Evolutionary conservation across 306 rosid genomes (phyloP), one percentile per base, ranked within the genome.

Genomic region (Begonia peltatifolia): DNA sequence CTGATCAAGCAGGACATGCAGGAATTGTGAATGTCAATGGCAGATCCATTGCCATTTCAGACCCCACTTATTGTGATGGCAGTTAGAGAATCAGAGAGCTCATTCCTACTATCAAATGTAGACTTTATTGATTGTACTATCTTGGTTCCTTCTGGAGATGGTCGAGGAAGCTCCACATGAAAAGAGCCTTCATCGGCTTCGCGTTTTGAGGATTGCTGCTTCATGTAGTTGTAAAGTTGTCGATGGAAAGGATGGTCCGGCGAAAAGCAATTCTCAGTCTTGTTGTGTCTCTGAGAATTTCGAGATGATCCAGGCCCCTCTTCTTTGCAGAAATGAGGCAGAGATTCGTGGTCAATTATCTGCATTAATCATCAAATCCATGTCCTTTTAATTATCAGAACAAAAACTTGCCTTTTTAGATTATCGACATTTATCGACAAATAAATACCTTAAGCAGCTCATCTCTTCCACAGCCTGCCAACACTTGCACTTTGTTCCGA

Each of bases 331-430:
- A 85, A 89, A 71, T 83, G 94, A 25, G 97, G 97, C 43, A 90
- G 90, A 55, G 90, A 77, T 20, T 66, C 52, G 63, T 80, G 74
- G 61, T 90, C 97, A 90, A 90, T 90, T 71, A 90, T 76, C 97
- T 90, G 60, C 79, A 82, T 41, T 11, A 48, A 48, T 46, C 62
- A 57, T 63, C 66, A 66, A 70, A 14, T 22, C 53, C 62, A 46
- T 30, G 38, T 30, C 38, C 3, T 7, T 0, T 30, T 30, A 20
- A 20, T 20, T 1, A 20, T 20, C 6, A 6, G 38, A 30, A 30
- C 38, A 30, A 5, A 30, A 5, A 30, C 38, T 30, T 7, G 38
- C 38, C 1, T 5, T 30, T 30, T 30, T 30, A 6, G 13, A 62
- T 73, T 61, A 60, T 20, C 22, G 14, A 20, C 23, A 2, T 3